These are phyloP conservation scores for Apiotrichum gracile DNA, from an alignment of 1,284 basidiomycete species.

Conservation along the genomic window DNA sequence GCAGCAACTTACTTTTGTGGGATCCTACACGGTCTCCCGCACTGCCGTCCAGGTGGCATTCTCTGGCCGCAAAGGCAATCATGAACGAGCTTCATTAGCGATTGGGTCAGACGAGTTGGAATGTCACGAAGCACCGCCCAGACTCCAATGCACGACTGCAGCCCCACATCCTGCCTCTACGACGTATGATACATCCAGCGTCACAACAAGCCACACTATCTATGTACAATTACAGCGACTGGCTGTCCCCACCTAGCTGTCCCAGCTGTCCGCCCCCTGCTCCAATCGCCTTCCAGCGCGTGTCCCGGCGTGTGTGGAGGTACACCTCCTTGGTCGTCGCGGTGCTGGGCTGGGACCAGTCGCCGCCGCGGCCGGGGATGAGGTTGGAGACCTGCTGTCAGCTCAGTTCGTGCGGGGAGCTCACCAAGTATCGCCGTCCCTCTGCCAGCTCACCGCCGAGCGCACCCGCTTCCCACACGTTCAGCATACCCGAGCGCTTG, in stretches of 20 bases:
- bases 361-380: slow-evolving; percentile 54
- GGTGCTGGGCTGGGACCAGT: slow-evolving; percentile 57
- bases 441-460: slow-evolving; percentile 57
- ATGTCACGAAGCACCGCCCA: no score
- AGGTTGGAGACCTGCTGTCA: slow-evolving; percentile 57
- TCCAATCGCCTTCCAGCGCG: slow-evolving; percentile 52
- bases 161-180: no score
- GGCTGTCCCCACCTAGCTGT: background rate
- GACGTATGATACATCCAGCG: background rate
- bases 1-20: no score
- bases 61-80: no score
- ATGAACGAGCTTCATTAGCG: no score
- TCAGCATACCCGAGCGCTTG: slow-evolving; percentile 63
- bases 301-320: slow-evolving; percentile 58
- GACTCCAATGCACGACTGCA: no score
- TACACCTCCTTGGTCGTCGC: slow-evolving; percentile 55
- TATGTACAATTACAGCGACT: background rate
- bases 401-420: background rate
- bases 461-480: slow-evolving; percentile 71
- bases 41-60: no score
- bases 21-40: no score
- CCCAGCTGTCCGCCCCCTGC: background rate
- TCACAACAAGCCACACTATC: background rate
- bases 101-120: no score
- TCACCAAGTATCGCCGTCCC: slow-evolving; percentile 64